These are phyloP conservation scores for Emergomyces africanus DNA, from an alignment of 2,329 filamentous ascomycete species.

Conservation along the genomic window DNA sequence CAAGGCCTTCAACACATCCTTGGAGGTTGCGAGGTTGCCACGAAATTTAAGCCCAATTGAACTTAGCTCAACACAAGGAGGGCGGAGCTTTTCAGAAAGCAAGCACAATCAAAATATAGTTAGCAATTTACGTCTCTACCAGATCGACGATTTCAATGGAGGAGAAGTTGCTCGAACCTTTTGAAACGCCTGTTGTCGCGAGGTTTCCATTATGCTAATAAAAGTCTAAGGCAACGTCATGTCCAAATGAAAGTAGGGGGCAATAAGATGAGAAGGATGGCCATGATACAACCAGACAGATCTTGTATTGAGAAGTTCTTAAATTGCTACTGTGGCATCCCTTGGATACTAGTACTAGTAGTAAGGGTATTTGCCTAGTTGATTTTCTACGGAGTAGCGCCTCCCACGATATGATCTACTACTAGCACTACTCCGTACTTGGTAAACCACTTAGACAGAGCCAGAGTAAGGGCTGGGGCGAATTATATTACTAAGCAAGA, in stretches of 20 bases:
- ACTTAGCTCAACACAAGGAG: constrained; percentile 45
- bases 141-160: too few relatives aligned
- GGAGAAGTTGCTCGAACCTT: not conserved
- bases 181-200: not conserved
- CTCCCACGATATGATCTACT: too few relatives aligned
- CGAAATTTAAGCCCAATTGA: constrained; percentile 41
- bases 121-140: not conserved
- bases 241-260: not conserved
- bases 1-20: constrained; percentile 37
- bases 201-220: not conserved
- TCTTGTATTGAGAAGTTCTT: not conserved
- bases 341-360: not conserved
- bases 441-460: too few relatives aligned
- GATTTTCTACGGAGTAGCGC: too few relatives aligned
- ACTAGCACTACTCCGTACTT: too few relatives aligned
- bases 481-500: too few relatives aligned
- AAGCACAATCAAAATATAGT: constrained; percentile 8
- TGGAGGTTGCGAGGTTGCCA: constrained; percentile 31
- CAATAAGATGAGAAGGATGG: not conserved
- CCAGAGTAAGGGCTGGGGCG: too few relatives aligned
- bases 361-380: too few relatives aligned
- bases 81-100: constrained; percentile 37
- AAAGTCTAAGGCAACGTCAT: not conserved
- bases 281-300: not conserved
- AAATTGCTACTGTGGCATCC: too few relatives aligned